Evolutionary conservation across 2,329 filamentous ascomycete species (phyloP).

Genomic region (Pyrenochaeta sp.): DNA sequence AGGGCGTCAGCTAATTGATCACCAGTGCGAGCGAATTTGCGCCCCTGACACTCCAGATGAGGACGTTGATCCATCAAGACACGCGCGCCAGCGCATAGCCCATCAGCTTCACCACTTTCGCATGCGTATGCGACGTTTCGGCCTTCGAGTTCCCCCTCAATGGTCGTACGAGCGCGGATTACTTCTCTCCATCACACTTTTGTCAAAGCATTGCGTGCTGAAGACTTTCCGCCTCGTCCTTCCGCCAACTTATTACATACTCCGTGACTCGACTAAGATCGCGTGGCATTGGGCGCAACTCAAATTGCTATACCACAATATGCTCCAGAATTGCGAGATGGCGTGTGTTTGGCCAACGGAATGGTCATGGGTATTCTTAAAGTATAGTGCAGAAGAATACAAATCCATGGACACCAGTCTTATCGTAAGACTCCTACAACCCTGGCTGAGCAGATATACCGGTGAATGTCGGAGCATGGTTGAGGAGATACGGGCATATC

Average conservation of each 20-base stretch:
- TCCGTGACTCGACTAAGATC: not conserved
- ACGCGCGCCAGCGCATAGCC: not conserved
- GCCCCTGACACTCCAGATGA: not conserved
- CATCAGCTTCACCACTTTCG: not conserved
- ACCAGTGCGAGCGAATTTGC: not conserved
- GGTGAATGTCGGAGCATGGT: not conserved
- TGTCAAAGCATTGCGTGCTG: not conserved
- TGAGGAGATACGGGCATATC: not conserved
- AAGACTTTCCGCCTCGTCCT: not conserved
- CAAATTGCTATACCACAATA: not conserved
- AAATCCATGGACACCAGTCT: not conserved
- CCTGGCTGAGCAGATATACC: constrained; percentile 1
- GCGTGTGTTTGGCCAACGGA: not conserved
- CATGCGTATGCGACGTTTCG: not conserved
- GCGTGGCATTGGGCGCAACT: not conserved
- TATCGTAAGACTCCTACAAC: not conserved
- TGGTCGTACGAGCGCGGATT: not conserved
- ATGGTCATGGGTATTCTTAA: not conserved
- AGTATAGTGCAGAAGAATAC: not conserved
- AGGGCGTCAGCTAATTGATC: not conserved
- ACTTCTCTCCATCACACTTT: not conserved
- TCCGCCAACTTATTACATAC: constrained; percentile 1
- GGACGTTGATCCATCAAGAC: too few relatives aligned
- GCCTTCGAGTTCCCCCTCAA: not conserved
- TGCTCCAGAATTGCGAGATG: not conserved